Percentiles rank a stretch among this genome's conserved stretches.
phyloP scores from a whole-genome alignment of 768 basidiomycete species.

The Vararia minispora region DNA sequence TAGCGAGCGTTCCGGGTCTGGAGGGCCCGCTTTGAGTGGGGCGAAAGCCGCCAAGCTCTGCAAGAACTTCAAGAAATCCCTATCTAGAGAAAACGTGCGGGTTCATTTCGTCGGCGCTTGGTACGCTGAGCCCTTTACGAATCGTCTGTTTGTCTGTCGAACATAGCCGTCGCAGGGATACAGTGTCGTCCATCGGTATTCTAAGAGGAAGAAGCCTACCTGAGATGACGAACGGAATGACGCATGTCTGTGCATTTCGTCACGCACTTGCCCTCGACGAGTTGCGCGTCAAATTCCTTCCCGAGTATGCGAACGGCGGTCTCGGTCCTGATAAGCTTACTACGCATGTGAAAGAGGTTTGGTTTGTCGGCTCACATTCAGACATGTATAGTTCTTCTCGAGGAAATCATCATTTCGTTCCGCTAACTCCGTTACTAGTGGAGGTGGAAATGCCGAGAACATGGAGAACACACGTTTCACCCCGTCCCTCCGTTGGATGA shows the following conservation, averaged over 20 bases:
- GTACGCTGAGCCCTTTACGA: slow-evolving; percentile 16
- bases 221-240: slow-evolving; percentile 18
- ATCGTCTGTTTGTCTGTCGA: neutral
- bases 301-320: slow-evolving; percentile 25
- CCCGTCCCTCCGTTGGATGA: too few species aligned
- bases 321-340: too few species aligned
- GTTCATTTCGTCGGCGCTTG: slow-evolving; percentile 37
- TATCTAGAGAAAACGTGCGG: slow-evolving; percentile 24
- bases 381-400: too few species aligned
- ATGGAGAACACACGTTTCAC: too few species aligned
- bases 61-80: slow-evolving; percentile 28
- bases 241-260: slow-evolving; percentile 28
- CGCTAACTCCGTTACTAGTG: too few species aligned
- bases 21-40: too few species aligned
- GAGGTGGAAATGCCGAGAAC: too few species aligned
- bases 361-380: too few species aligned
- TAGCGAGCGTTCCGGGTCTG: too few species aligned
- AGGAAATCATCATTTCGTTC: too few species aligned
- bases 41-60: too few species aligned
- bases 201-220: slow-evolving; percentile 22
- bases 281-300: slow-evolving; percentile 34
- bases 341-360: too few species aligned
- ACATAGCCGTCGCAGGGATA: slow-evolving; percentile 25
- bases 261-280: slow-evolving; percentile 39
- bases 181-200: slow-evolving; percentile 34